Evolutionary conservation across 2,329 filamentous ascomycete genomes (phyloP).

Genomic region (Pseudogymnoascus sp.): DNA sequence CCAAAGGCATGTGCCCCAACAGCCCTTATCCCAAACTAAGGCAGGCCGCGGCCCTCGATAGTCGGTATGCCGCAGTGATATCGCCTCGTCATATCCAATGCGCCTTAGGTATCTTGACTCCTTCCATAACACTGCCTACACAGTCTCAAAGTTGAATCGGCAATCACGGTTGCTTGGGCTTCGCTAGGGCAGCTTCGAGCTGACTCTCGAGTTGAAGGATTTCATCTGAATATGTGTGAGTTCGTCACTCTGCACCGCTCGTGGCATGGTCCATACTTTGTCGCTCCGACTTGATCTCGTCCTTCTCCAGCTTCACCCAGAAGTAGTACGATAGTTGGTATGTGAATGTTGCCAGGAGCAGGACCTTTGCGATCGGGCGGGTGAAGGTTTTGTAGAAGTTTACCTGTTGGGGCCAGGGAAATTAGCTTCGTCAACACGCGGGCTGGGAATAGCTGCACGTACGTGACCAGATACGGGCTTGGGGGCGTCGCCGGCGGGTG

Average conservation of each 20-base stretch:
- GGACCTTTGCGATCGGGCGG: slow-evolving; percentile 65
- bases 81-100: not conserved
- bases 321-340: slow-evolving; percentile 72
- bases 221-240: slow-evolving; percentile 7
- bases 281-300: slow-evolving; percentile 58
- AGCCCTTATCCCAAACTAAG: no score
- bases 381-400: slow-evolving; percentile 71
- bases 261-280: slow-evolving; percentile 40
- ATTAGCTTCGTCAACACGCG: not conserved
- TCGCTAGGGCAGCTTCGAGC: not conserved
- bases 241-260: not conserved
- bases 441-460: not conserved
- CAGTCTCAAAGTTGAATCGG: not conserved
- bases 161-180: slow-evolving; percentile 1
- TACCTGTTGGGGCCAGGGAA: slow-evolving; percentile 37
- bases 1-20: not conserved
- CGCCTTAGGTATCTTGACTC: not conserved
- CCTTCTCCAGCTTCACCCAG: slow-evolving; percentile 68
- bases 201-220: slow-evolving; percentile 11
- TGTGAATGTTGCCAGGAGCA: slow-evolving; percentile 68
- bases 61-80: not conserved
- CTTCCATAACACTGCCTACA: not conserved
- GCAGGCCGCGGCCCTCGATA: no score
- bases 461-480: slow-evolving; percentile 17
- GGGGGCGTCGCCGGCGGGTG: not conserved